Conservation (phyloP, 768 basidiomycete species). For the Asterophora parasitica region DNA sequence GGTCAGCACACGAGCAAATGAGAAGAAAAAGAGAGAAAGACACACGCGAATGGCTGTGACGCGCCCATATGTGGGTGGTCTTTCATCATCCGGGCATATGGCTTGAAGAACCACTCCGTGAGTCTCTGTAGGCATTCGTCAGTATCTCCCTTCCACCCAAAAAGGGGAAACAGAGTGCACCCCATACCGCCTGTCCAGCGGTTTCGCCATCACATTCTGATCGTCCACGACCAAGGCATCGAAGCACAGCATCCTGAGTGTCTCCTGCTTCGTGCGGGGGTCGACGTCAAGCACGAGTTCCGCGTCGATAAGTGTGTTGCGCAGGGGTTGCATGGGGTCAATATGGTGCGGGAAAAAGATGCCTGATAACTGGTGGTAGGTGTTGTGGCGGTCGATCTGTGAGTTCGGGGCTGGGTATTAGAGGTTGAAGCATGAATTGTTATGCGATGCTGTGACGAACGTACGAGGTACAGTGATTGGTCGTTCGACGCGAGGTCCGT, state of each 20-base stretch:
- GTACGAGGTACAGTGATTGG: conserved; percentile 73
- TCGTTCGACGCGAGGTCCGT: conserved; percentile 46
- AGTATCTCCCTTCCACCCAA: not conserved
- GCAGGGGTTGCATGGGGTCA: conserved; percentile 58
- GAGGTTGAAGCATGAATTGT: no score
- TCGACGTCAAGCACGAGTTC: conserved; percentile 92
- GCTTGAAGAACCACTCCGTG: conserved; percentile 76
- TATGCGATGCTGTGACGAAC: conserved; percentile 21
- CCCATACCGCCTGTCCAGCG: conserved; percentile 85
- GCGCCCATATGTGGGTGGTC: conserved; percentile 65
- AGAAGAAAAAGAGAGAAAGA: conserved; percentile 7
- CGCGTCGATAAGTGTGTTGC: conserved; percentile 84
- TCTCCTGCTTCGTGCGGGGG: conserved; percentile 70
- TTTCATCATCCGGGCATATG: conserved; percentile 64
- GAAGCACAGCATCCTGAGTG: conserved; percentile 79
- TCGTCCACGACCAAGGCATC: conserved; percentile 88
- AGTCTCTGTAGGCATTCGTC: conserved; percentile 53
- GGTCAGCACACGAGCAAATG: conserved; percentile 8
- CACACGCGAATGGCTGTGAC: conserved; percentile 80
- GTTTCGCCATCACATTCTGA: conserved; percentile 79
- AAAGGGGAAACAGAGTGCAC: conserved; percentile 40
- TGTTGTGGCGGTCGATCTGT: conserved; percentile 94
- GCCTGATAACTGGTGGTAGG: conserved; percentile 68
- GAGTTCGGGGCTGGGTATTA: no score
- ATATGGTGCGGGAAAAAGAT: conserved; percentile 91